These are phyloP conservation scores for Xerophyta viscosa DNA, from an alignment of 106 monocot genomes.

Conservation along the genomic window DNA sequence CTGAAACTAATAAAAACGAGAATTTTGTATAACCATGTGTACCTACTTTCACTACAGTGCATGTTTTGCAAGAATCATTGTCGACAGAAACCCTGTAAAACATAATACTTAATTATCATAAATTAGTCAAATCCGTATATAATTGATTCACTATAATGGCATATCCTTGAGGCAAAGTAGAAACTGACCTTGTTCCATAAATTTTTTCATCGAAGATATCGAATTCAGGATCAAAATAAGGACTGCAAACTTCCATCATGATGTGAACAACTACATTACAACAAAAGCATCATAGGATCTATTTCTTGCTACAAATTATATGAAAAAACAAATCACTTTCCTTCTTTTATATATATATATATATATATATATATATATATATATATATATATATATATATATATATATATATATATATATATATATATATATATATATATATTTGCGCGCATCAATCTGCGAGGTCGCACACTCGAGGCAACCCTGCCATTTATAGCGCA, in stretches of 20 bases:
- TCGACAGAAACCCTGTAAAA: conserved; percentile 50
- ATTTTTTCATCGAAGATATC: conserved; percentile 53
- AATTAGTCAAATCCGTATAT: too few relatives aligned
- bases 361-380: too few relatives aligned
- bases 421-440: too few relatives aligned
- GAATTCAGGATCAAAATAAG: conserved; percentile 75
- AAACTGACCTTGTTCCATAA: conserved; percentile 52
- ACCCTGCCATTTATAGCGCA: too few relatives aligned
- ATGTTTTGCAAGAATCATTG: conserved; percentile 52
- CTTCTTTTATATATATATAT: too few relatives aligned
- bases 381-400: too few relatives aligned
- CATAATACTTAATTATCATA: too few relatives aligned
- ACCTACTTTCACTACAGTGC: conserved; percentile 61
- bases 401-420: too few relatives aligned
- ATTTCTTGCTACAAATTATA: too few relatives aligned
- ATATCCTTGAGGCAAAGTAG: not conserved
- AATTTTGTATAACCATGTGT: not conserved
- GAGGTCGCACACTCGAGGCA: too few relatives aligned
- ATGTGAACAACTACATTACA: conserved; percentile 5
- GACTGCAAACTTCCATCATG: conserved; percentile 44
- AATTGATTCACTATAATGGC: not conserved
- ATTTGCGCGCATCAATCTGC: too few relatives aligned
- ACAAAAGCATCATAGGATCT: not conserved
- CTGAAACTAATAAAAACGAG: not conserved
- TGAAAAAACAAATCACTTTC: too few relatives aligned